Conservation (phyloP, 78 protist species). For the Emiliania huxleyi region DNA sequence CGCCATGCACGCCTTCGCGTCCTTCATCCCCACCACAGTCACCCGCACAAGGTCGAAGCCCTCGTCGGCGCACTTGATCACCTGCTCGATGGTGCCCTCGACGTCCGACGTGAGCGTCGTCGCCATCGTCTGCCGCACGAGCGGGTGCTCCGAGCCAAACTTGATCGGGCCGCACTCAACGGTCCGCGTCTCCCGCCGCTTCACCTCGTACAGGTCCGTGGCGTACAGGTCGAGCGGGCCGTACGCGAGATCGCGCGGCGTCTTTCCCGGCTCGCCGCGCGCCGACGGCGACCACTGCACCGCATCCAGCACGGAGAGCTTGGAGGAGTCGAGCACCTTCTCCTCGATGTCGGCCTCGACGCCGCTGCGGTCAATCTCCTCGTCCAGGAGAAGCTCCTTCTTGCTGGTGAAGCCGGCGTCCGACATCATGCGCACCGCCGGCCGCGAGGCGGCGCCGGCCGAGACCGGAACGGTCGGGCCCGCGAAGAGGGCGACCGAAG, state of each 20-base stretch:
- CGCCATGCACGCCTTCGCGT: constrained; percentile 43
- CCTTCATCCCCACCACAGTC: constrained; percentile 53
- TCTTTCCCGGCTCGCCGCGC: not conserved
- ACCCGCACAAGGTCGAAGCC: constrained; percentile 53
- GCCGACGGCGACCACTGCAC: not conserved
- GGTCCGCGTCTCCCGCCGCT: constrained; percentile 28
- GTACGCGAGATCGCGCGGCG: not conserved
- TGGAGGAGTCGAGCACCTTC: no score
- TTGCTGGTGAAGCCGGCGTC: no score
- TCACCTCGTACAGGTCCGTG: not conserved
- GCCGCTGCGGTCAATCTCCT: no score
- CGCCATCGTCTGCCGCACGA: constrained; percentile 57
- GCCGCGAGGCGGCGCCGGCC: not conserved
- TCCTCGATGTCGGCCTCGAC: not conserved
- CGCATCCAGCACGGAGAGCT: no score
- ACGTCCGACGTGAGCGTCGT: constrained; percentile 52
- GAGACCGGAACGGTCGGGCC: not conserved
- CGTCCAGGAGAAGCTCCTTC: no score
- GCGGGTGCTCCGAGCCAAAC: constrained; percentile 49
- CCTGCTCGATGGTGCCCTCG: constrained; percentile 28
- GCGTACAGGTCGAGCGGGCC: not conserved
- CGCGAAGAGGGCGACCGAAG: not conserved
- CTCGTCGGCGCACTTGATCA: constrained; percentile 52
- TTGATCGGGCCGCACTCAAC: not conserved
- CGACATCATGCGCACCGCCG: no score